A percentile compares a stretch with the other conserved stretches of the same genome.
Evolutionary conservation across 331 rosid species (phyloP).

Genomic region (Rhamnella rubrinervis): DNA sequence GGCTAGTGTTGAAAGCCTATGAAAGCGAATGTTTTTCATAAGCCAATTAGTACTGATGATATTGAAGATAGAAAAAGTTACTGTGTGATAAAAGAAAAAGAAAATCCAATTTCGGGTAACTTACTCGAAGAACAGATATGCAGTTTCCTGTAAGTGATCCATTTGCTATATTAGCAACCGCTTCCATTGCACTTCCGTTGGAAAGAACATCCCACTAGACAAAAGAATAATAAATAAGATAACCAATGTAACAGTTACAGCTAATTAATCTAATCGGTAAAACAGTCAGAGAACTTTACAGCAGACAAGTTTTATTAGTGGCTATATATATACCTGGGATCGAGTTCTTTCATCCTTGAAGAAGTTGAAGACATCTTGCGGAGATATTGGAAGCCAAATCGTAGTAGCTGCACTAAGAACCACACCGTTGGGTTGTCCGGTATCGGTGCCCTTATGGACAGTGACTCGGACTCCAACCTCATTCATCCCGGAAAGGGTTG

Average conservation of each 20-base stretch:
- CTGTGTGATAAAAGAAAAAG: neutral
- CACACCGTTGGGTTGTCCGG: constrained; percentile 86
- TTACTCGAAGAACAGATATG: constrained; percentile 87
- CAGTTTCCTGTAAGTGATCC: constrained; percentile 95
- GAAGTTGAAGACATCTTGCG: constrained; percentile 80
- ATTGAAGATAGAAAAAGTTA: neutral
- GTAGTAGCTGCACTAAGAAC: constrained; percentile 92
- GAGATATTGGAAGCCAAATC: constrained; percentile 84
- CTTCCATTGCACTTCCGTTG: constrained; percentile 77
- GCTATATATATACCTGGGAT: constrained; percentile 53
- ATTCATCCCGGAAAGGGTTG: constrained; percentile 70
- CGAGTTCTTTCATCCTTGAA: constrained; percentile 89
- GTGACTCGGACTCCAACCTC: constrained; percentile 81
- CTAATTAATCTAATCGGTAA: neutral
- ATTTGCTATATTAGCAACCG: constrained; percentile 92
- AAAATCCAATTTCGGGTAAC: neutral
- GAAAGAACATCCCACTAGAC: constrained; percentile 95
- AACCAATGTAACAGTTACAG: constrained; percentile 5
- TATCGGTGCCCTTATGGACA: constrained; percentile 69
- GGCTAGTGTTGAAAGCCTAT: constrained; percentile 78
- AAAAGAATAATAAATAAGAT: neutral
- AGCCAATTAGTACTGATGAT: no score
- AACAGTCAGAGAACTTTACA: neutral
- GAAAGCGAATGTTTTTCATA: neutral
- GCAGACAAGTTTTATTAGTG: neutral